phyloP scores from a whole-genome alignment of 202 grass and related monocot species.

The Cymbopogon flexuosus region DNA sequence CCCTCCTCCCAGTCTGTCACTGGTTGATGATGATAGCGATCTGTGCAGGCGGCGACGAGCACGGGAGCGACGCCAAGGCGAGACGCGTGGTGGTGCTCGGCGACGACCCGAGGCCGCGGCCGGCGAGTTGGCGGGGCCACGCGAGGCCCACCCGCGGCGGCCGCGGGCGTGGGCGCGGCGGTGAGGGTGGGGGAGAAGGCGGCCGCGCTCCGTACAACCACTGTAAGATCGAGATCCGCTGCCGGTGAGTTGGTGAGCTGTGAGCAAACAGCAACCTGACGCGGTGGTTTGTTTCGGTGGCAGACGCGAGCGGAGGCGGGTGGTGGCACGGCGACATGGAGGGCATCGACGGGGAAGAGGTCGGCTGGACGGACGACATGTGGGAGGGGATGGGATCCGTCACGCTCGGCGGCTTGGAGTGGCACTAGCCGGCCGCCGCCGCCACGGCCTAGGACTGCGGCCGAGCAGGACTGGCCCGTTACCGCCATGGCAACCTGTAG shows the following conservation, averaged over 20 bases:
- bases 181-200: background rate
- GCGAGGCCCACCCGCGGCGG: background rate
- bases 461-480: background rate
- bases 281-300: constrained; percentile 4
- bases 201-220: constrained; percentile 62
- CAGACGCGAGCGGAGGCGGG: constrained; percentile 75
- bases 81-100: constrained; percentile 69
- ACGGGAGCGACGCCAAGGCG: background rate
- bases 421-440: constrained; percentile 40
- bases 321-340: constrained; percentile 71
- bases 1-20: too few species aligned
- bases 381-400: constrained; percentile 91
- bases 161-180: background rate
- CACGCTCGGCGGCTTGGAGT: constrained; percentile 70
- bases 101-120: constrained; percentile 56
- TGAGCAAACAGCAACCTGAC: background rate
- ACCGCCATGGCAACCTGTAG: background rate
- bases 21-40: background rate
- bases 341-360: constrained; percentile 78
- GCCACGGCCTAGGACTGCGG: too few species aligned
- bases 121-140: constrained; percentile 18
- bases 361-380: constrained; percentile 69
- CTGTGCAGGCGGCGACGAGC: constrained; percentile 19
- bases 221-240: constrained; percentile 72
- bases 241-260: background rate